Evolutionary conservation across 164 flowering plant species (phyloP).

Genomic region (Vitis riparia): DNA sequence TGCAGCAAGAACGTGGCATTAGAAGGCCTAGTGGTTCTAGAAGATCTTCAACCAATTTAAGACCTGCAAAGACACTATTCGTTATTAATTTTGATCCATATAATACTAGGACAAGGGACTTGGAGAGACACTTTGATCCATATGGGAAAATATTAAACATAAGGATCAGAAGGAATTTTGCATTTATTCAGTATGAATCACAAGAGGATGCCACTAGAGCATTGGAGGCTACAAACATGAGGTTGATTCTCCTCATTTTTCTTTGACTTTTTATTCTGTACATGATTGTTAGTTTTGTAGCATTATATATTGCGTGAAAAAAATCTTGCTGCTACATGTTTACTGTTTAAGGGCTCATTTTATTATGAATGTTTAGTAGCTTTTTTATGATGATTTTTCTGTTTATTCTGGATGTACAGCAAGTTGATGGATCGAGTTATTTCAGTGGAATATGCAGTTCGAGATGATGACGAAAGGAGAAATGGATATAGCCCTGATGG

Average conservation of each 20-base stretch:
- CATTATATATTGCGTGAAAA: no score
- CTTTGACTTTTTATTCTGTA: neutral
- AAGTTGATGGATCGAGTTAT: constrained; percentile 89
- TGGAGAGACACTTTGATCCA: constrained; percentile 93
- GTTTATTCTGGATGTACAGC: constrained; percentile 40
- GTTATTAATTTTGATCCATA: constrained; percentile 91
- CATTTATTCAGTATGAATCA: constrained; percentile 83
- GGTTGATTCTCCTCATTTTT: constrained; percentile 26
- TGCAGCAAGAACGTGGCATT: constrained; percentile 87
- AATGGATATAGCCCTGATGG: constrained; percentile 72
- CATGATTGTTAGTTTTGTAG: neutral
- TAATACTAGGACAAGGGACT: constrained; percentile 74
- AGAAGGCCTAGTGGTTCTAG: constrained; percentile 64
- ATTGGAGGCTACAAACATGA: constrained; percentile 56
- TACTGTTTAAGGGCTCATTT: neutral
- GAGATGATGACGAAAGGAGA: constrained; percentile 85
- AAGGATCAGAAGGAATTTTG: constrained; percentile 93
- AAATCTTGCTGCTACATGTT: no score
- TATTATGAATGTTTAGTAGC: neutral
- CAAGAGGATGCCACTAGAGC: constrained; percentile 94
- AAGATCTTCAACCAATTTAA: constrained; percentile 57
- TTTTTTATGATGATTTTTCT: neutral
- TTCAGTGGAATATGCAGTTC: constrained; percentile 88
- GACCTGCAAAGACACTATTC: constrained; percentile 90
- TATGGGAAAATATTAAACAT: constrained; percentile 87